Base-by-base conservation (phyloP, 306 rosid genomes). In the Cicer yamashitae region DNA sequence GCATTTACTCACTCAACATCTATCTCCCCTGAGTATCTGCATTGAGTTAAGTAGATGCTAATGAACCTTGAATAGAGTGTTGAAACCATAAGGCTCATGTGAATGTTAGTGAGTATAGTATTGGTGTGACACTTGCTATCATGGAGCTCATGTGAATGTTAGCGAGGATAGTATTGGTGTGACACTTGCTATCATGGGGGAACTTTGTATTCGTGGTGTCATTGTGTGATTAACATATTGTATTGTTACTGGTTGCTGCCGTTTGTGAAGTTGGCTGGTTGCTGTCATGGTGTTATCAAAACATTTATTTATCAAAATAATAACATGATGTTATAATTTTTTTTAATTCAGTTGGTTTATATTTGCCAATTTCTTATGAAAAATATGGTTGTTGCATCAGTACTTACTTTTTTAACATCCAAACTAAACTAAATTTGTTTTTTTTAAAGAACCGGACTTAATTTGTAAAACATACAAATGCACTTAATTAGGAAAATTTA, bases 341-440 rank as follows among this genome's bases (percentile, higher is more conserved):
- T 61, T 48, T 39, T 11, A 39, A 20, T 64, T 58, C 37, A n/a
- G 46, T 41, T 57, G 51, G 7, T 54, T 54, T 54, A 14, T 7
- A 57, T 47, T 56, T 2, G 6, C 13, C 40, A 45, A 17, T 17
- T 67, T 40, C 43, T 52, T 66, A 53, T 14, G 13, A 30, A 8
- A 44, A 77, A 30, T 77, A 25, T 77, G 75, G 38, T 68, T 77
- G 30, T 34, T 17, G 15, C 70, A 57, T 57, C 5, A 41, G 13
- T 41, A 54, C 13, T 10, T 52, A 45, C n/a, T 10, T 75, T n/a
- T 52, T 34, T 10, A 43, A 30, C 30, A 68, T 68, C 41, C 44
- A 50, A 10, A 63, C 11, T 12, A 2, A 8, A 65, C 37, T 76
- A 40, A 7, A 56, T 38, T 51, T 52, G 17, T 22, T 22, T 22